Conservation (phyloP, 2,329 filamentous ascomycete species). For the Aspergillus sp. region DNA sequence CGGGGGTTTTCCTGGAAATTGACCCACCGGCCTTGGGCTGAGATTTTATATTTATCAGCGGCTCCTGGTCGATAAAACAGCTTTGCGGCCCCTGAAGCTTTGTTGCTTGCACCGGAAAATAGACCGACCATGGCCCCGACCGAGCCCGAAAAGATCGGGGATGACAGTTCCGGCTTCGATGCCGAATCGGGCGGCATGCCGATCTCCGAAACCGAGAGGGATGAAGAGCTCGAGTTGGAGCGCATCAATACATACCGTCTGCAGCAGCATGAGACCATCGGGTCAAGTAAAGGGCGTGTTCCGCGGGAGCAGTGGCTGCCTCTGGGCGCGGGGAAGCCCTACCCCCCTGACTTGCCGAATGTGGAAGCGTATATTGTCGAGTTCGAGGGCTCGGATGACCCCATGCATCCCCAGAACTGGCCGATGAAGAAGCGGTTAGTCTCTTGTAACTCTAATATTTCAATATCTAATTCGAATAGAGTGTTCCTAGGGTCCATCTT, state of each 20-base stretch:
- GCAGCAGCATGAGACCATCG: constrained; percentile 20
- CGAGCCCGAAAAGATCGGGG: not conserved
- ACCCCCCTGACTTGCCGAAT: constrained; percentile 50
- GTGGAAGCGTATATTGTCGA: constrained; percentile 55
- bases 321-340: constrained; percentile 43
- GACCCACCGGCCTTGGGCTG: not conserved
- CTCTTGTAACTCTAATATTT: not conserved
- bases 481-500: constrained; percentile 17
- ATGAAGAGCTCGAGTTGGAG: constrained; percentile 15
- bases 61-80: no score
- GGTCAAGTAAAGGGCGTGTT: constrained; percentile 15
- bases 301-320: constrained; percentile 19
- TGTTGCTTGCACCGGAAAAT: not conserved
- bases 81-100: not conserved
- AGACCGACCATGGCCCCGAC: not conserved
- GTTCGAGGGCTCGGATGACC: constrained; percentile 53
- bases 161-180: constrained; percentile 3
- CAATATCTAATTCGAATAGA: constrained; percentile 10
- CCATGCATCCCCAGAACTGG: constrained; percentile 54
- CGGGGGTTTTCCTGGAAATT: not conserved
- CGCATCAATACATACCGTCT: constrained; percentile 20
- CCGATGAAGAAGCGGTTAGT: constrained; percentile 43
- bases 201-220: not conserved
- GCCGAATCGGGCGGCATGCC: constrained; percentile 4
- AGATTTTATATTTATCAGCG: not conserved